phyloP scores from a whole-genome alignment of 768 basidiomycete genomes.

The Hydnomerulius pinastri region DNA sequence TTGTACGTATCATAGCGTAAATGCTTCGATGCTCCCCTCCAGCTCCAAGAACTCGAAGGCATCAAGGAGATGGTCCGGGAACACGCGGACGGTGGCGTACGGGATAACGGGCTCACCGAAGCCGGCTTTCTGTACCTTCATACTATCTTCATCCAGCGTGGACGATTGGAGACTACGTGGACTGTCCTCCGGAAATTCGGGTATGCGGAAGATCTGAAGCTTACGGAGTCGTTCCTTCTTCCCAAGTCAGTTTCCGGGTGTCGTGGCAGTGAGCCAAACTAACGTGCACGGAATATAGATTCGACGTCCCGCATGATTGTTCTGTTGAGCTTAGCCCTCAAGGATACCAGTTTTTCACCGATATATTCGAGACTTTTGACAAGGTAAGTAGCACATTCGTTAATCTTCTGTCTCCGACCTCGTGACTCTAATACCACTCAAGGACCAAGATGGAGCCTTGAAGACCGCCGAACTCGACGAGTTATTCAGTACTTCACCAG shows the following conservation, averaged over 20 bases:
- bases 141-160: slow-evolving; percentile 95
- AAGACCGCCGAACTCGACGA: slow-evolving; percentile 82
- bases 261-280: no score
- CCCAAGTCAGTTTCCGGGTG: slow-evolving; percentile 82
- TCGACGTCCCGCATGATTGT: slow-evolving; percentile 91
- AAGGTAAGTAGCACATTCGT: slow-evolving; percentile 55
- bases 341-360: slow-evolving; percentile 96
- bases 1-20: slow-evolving; percentile 60
- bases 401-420: neutral
- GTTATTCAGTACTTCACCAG: slow-evolving; percentile 91
- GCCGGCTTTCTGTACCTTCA: slow-evolving; percentile 92
- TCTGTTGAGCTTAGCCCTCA: slow-evolving; percentile 93
- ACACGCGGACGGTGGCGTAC: slow-evolving; percentile 74
- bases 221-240: slow-evolving; percentile 84
- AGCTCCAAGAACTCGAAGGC: slow-evolving; percentile 93
- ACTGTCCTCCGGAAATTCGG: slow-evolving; percentile 93
- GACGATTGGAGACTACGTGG: slow-evolving; percentile 97
- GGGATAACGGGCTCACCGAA: slow-evolving; percentile 83
- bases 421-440: slow-evolving; percentile 8
- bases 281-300: no score
- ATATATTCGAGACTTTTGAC: slow-evolving; percentile 94
- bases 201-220: slow-evolving; percentile 90
- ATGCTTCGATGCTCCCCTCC: slow-evolving; percentile 93
- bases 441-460: slow-evolving; percentile 96
- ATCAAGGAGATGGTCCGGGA: slow-evolving; percentile 90